phyloP scores from a whole-genome alignment of 176 grass and related monocot species.

The Musa troglodytarum region DNA sequence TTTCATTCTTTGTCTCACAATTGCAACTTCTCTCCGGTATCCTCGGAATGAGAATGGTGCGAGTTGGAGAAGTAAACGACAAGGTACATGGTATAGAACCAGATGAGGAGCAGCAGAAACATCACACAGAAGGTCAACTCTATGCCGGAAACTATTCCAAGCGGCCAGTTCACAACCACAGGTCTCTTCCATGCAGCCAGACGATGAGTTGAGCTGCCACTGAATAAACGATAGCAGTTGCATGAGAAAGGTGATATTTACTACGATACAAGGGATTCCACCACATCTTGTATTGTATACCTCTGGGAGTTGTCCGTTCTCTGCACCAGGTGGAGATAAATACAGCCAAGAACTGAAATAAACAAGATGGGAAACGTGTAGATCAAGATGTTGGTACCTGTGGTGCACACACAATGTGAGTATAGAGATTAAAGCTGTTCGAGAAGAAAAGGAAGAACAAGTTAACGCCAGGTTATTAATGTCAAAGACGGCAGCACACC shows the following conservation, averaged over 20 bases:
- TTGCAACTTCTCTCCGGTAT: not conserved
- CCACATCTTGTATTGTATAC: not conserved
- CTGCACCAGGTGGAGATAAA: constrained; percentile 33
- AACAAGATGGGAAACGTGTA: constrained; percentile 45
- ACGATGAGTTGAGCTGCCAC: not conserved
- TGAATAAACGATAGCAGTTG: not conserved
- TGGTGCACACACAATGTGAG: no score
- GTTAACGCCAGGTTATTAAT: no score
- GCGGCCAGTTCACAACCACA: constrained; percentile 39
- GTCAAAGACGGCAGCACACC: constrained; percentile 8
- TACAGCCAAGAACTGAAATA: constrained; percentile 35
- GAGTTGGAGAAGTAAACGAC: constrained; percentile 19
- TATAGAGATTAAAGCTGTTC: no score
- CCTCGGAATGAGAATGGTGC: constrained; percentile 14
- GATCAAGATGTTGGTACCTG: constrained; percentile 28
- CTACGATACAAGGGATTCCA: not conserved
- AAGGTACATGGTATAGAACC: constrained; percentile 35
- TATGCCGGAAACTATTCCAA: constrained; percentile 38
- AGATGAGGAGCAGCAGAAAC: constrained; percentile 45
- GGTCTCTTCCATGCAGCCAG: constrained; percentile 39
- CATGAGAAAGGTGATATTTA: not conserved
- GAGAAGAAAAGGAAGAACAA: no score
- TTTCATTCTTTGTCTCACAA: constrained; percentile 21
- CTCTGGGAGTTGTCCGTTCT: not conserved
- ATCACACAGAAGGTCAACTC: constrained; percentile 35